phyloP scores from a whole-genome alignment of 208 protist species.

The Trypanosoma vivax region DNA sequence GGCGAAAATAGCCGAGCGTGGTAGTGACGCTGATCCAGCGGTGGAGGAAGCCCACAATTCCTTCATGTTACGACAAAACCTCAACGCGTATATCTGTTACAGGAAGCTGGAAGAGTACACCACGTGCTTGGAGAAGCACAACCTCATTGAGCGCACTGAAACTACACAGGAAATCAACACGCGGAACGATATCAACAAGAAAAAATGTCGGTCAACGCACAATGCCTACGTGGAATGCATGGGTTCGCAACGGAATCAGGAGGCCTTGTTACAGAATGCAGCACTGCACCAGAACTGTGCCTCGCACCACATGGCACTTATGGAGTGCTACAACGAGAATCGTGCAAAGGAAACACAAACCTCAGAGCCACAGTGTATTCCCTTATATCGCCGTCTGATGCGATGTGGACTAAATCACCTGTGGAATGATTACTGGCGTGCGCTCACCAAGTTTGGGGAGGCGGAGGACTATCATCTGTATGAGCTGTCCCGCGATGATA shows the following conservation, averaged over 20 bases:
- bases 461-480: slow-evolving; percentile 72
- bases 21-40: slow-evolving; percentile 35
- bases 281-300: slow-evolving; percentile 46
- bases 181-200: slow-evolving; percentile 61
- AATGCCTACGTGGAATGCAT: slow-evolving; percentile 61
- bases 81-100: slow-evolving; percentile 79
- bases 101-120: slow-evolving; percentile 73
- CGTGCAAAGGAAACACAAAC: slow-evolving; percentile 41
- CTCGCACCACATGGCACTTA: slow-evolving; percentile 22
- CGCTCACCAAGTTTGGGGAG: slow-evolving; percentile 63
- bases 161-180: slow-evolving; percentile 60
- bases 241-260: slow-evolving; percentile 52
- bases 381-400: slow-evolving; percentile 43
- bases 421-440: slow-evolving; percentile 81
- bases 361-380: slow-evolving; percentile 49
- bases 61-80: slow-evolving; percentile 72
- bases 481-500: slow-evolving; percentile 69
- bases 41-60: slow-evolving; percentile 67
- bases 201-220: slow-evolving; percentile 47
- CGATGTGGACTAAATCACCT: slow-evolving; percentile 81
- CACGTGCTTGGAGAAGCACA: slow-evolving; percentile 53
- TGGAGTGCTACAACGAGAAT: slow-evolving; percentile 52
- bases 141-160: slow-evolving; percentile 34
- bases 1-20: slow-evolving; percentile 42
- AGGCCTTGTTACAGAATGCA: slow-evolving; percentile 53